Conservation (phyloP, 208 protist species). For the Endotrypanum monterogeii region DNA sequence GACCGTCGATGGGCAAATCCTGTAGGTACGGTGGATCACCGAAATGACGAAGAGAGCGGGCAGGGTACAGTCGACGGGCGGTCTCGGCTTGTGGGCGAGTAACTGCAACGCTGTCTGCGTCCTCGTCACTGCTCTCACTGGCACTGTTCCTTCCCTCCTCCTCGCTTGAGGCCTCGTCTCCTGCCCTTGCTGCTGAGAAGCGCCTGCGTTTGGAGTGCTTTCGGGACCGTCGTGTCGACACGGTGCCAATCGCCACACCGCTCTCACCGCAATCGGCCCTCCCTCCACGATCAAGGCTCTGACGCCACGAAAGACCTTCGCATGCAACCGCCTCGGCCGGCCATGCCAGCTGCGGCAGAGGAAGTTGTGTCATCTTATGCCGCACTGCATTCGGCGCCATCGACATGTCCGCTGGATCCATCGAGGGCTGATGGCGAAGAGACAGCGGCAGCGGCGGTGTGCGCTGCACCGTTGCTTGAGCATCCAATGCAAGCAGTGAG, state of each 20-base stretch:
- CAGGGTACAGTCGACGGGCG: constrained; percentile 42
- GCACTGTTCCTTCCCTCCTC: neutral
- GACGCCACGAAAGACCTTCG: constrained; percentile 1
- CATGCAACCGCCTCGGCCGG: constrained; percentile 15
- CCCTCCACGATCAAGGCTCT: neutral
- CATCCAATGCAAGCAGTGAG: constrained; percentile 7
- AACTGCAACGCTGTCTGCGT: constrained; percentile 22
- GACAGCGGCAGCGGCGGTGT: constrained; percentile 14
- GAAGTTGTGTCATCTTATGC: constrained; percentile 17
- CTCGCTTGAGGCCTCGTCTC: neutral
- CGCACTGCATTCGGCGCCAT: constrained; percentile 16
- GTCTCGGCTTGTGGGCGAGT: constrained; percentile 17
- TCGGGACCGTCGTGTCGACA: neutral
- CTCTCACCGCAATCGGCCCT: neutral
- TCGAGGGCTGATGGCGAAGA: constrained; percentile 41
- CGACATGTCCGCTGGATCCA: constrained; percentile 29
- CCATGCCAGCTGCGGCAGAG: constrained; percentile 26
- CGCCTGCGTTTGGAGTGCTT: constrained; percentile 10
- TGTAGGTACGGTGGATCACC: constrained; percentile 23
- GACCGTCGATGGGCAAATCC: constrained; percentile 45
- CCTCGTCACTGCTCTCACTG: constrained; percentile 10
- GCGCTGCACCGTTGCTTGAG: neutral
- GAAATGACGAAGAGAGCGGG: constrained; percentile 23
- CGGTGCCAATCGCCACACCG: neutral
- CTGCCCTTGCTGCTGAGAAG: constrained; percentile 13